Evolutionary conservation across 1,284 basidiomycete species (phyloP).

Genomic region (Coniferiporia weirii): DNA sequence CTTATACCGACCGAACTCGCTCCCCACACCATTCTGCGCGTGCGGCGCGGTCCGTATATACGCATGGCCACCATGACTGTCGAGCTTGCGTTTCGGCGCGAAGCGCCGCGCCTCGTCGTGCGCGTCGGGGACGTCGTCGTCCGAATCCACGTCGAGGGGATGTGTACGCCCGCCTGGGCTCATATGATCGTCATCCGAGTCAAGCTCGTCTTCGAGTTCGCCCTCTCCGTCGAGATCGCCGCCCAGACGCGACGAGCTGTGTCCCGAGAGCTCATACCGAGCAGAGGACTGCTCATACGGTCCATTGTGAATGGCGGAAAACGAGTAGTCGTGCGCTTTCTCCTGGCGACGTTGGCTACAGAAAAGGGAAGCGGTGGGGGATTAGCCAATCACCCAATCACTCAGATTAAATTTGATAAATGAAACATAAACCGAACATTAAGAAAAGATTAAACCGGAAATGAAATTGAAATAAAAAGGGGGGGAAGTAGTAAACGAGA

Average conservation of each 20-base stretch:
- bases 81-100: background rate
- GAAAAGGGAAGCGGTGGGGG: no score
- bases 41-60: background rate
- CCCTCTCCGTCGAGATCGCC: constrained; percentile 13
- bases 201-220: constrained; percentile 36
- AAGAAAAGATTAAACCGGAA: constrained; percentile 8
- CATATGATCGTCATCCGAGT: constrained; percentile 33
- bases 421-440: constrained; percentile 6
- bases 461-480: background rate
- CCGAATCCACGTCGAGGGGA: constrained; percentile 1
- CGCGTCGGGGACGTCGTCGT: background rate
- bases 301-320: background rate
- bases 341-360: constrained; percentile 14
- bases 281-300: background rate
- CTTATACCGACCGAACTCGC: background rate
- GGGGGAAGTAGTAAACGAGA: constrained; percentile 2
- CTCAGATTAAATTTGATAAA: background rate
- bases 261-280: constrained; percentile 22
- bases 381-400: background rate
- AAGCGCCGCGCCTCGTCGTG: background rate
- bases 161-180: background rate
- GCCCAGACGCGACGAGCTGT: constrained; percentile 22
- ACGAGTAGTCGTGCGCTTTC: constrained; percentile 6
- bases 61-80: background rate
- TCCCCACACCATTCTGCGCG: background rate